Evolutionary conservation across 2,329 filamentous ascomycete genomes (phyloP).

Genomic region (Blastomyces gilchristii): DNA sequence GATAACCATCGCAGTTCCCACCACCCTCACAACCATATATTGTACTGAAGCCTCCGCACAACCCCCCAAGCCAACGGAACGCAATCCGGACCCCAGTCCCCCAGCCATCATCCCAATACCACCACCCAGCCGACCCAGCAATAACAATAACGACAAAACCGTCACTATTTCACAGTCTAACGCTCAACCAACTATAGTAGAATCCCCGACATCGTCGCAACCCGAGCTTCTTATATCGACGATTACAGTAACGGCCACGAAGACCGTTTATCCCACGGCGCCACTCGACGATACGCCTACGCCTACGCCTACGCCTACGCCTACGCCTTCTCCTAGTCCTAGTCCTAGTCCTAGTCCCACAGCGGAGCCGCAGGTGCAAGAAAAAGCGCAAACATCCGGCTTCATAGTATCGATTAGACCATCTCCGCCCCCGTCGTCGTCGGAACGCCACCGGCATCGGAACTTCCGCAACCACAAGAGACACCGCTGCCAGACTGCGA

Average conservation of each 20-base stretch:
- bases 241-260: neutral
- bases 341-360: no score
- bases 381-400: neutral
- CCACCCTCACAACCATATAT: neutral
- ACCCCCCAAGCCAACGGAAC: neutral
- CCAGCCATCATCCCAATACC: slow-evolving; percentile 3
- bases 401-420: neutral
- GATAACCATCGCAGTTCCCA: neutral
- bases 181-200: neutral
- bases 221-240: neutral
- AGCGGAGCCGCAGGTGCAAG: neutral
- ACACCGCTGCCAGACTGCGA: neutral
- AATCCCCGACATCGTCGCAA: neutral
- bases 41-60: neutral
- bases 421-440: neutral
- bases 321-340: neutral
- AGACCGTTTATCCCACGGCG: neutral
- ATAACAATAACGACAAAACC: neutral
- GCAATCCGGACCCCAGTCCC: neutral
- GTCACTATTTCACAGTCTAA: neutral
- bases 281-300: neutral
- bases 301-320: neutral
- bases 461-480: neutral
- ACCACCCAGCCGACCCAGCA: neutral
- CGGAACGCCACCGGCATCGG: neutral